Conservation (phyloP, 805 yeast species). For the Cyberlindnera mississippiensis region DNA sequence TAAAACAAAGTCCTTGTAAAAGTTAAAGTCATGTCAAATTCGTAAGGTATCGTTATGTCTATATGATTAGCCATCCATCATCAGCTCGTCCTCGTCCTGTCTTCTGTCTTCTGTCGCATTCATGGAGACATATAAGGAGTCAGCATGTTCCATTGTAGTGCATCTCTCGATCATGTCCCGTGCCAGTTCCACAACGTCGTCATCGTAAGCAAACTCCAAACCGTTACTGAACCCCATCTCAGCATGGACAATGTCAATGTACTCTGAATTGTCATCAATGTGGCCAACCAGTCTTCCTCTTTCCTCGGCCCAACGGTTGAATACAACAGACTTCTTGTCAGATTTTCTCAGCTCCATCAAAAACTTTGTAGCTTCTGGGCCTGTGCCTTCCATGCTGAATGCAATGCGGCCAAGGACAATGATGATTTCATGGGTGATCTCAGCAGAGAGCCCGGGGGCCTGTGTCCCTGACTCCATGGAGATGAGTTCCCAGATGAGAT, state of each 20-base stretch:
- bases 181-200: constrained; percentile 62
- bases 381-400: constrained; percentile 42
- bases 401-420: constrained; percentile 51
- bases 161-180: constrained; percentile 65
- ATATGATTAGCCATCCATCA: background rate
- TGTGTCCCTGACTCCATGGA: constrained; percentile 8
- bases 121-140: constrained; percentile 66
- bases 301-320: constrained; percentile 43
- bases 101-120: constrained; percentile 1
- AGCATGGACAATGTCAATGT: constrained; percentile 28
- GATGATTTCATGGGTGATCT: constrained; percentile 40
- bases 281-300: constrained; percentile 38
- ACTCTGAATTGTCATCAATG: constrained; percentile 24
- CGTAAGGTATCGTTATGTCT: background rate
- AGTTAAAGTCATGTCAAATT: too few species aligned
- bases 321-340: constrained; percentile 26
- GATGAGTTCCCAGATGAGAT: constrained; percentile 26
- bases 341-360: constrained; percentile 35
- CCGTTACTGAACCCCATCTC: constrained; percentile 53
- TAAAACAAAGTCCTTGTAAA: too few species aligned
- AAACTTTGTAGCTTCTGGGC: constrained; percentile 35
- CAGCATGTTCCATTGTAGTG: constrained; percentile 76
- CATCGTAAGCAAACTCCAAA: constrained; percentile 57
- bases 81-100: background rate
- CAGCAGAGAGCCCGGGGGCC: constrained; percentile 27